Evolutionary conservation across 2,329 filamentous ascomycete species (phyloP), one percentile per base, ranked within the genome.

Genomic region (Epichloe gansuensis): DNA sequence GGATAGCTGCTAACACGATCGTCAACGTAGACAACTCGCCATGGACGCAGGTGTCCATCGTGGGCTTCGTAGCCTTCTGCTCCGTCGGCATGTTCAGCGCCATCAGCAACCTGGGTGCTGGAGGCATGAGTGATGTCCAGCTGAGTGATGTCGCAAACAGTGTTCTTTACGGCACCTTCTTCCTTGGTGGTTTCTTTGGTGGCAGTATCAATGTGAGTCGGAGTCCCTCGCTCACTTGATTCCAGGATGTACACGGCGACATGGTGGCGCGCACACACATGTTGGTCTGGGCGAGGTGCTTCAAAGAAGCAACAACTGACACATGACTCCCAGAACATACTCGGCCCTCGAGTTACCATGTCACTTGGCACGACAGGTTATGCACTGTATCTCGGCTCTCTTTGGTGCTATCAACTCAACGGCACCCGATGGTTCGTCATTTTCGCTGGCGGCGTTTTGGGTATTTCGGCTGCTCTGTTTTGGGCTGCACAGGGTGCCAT

Each of bases 401-500:
- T 53, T n/a, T 53, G 52, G 52, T 50, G 47, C 37, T 53, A 44
- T n/a, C 52, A 53, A 23, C 35, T 50, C 35, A 50, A 53, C n/a
- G 31, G 43, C 46, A 53, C 43, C n/a, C 31, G 47, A 37, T 53
- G 52, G 52, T 53, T 53, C 34, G 17, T 53, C 17, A 43, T 86
- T 60, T 89, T 90, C 60, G 81, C 86, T 3, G 87, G 87, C 59
- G 83, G 82, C 17, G 75, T 88, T 55, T 78, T 91, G 46, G 87
- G 87, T 68, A 71, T 88, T 52, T 90, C 86, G 62, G 87, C 87
- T 46, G 87, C 85, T 64, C 75, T 91, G 44, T 74, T 91, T 38
- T 91, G 87, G 87, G 83, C 83, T 38, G 87, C 85, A 1, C 87
- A 91, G 69, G 87, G 87, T 55, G 82, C 85, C 54, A 87, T 91